Evolutionary conservation across 257 asterid species (phyloP).

Genomic region (Pogostemon cablin): DNA sequence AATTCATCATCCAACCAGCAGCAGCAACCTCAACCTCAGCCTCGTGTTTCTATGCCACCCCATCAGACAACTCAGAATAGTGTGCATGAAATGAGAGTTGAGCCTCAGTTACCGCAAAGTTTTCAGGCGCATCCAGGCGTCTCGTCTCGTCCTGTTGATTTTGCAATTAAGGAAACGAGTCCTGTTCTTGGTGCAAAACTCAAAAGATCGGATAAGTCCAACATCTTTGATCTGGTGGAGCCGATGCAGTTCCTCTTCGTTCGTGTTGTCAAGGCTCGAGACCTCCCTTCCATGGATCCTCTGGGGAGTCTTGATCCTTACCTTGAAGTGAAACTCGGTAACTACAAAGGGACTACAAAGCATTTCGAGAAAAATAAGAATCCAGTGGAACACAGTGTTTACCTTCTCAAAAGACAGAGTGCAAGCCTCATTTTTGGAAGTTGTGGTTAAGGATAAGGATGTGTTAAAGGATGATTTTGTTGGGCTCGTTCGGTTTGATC

Average conservation of each 20-base stretch:
- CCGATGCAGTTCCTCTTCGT: conserved; percentile 92
- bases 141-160: conserved; percentile 62
- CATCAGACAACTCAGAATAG: conserved; percentile 40
- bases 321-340: conserved; percentile 83
- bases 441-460: conserved; percentile 75
- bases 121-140: conserved; percentile 44
- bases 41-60: conserved; percentile 37
- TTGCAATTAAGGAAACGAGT: conserved; percentile 64
- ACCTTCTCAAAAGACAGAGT: conserved; percentile 69
- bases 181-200: conserved; percentile 70
- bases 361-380: conserved; percentile 69
- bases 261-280: conserved; percentile 75
- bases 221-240: conserved; percentile 80
- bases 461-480: conserved; percentile 74
- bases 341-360: conserved; percentile 75
- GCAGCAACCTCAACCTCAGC: conserved; percentile 8
- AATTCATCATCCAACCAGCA: conserved; percentile 39
- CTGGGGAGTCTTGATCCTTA: conserved; percentile 86
- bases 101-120: conserved; percentile 47
- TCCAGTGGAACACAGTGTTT: conserved; percentile 86
- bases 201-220: conserved; percentile 45
- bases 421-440: conserved; percentile 72
- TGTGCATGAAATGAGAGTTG: conserved; percentile 49
- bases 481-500: conserved; percentile 62
- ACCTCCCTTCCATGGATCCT: conserved; percentile 67